Evolutionary conservation across 2,329 filamentous ascomycete species (phyloP).

Genomic region (Coniella vitis): DNA sequence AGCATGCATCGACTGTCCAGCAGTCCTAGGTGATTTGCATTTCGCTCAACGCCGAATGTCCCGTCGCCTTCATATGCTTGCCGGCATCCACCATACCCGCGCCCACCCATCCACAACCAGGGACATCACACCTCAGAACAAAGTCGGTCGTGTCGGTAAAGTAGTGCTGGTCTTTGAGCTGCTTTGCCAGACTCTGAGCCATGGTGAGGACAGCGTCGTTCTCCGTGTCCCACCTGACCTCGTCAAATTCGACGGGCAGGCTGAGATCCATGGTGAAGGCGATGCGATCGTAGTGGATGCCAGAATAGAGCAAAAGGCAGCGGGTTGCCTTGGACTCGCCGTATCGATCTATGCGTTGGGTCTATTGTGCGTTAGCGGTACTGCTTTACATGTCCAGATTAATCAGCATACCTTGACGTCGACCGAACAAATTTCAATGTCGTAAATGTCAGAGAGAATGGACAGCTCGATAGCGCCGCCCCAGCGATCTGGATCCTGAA

Average conservation of each 20-base stretch:
- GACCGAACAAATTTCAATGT: slow-evolving; percentile 76
- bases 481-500: slow-evolving; percentile 76
- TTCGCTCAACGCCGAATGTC: slow-evolving; percentile 42
- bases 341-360: slow-evolving; percentile 57
- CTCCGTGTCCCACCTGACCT: slow-evolving; percentile 47
- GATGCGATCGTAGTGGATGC: slow-evolving; percentile 89
- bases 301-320: slow-evolving; percentile 81
- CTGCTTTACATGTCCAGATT: too few relatives aligned
- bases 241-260: slow-evolving; percentile 67
- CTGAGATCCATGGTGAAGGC: slow-evolving; percentile 59
- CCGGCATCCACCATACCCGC: slow-evolving; percentile 58
- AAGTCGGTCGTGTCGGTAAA: slow-evolving; percentile 84
- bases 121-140: slow-evolving; percentile 65
- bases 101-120: slow-evolving; percentile 58
- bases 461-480: slow-evolving; percentile 86
- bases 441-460: slow-evolving; percentile 78
- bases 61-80: slow-evolving; percentile 56
- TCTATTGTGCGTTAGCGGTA: too few relatives aligned
- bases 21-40: slow-evolving; percentile 21
- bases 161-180: slow-evolving; percentile 67
- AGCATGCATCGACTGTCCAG: too few relatives aligned
- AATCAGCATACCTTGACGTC: slow-evolving; percentile 54
- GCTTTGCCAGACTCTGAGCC: slow-evolving; percentile 56
- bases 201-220: slow-evolving; percentile 64
- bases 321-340: slow-evolving; percentile 65